Evolutionary conservation across 129 eudicot genomes (phyloP), one percentile per base, ranked within the genome.

Genomic region (Flaveria sonorensis): DNA sequence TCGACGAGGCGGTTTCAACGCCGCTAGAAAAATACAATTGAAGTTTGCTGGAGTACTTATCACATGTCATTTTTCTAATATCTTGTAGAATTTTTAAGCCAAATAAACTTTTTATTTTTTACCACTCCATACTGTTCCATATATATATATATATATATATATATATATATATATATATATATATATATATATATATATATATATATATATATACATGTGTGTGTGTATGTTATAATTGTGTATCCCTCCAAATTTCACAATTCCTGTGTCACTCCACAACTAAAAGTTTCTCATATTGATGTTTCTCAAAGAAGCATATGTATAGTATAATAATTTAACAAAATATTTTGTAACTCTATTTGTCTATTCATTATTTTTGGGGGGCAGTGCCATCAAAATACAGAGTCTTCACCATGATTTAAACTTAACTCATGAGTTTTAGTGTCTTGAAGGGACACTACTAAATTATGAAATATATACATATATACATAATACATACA

Each of bases 331-430:
- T 20, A 56, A 56, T 19, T 9, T 28, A 62, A 12, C 43, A 19
- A 28, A 28, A 13, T 26, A 26, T 26, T 62, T 28, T 26, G 45
- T 2, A 62, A 30, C 45, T 24, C 10, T 60, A 6, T 30, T 14
- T 62, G 68, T 62, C 45, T 62, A 62, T 13, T 26, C 20, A 62
- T 4, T 14, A 13, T 4, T 30, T 30, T 28, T 62, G 3, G 67
- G 65, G 67, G 39, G n/a, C 16, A 24, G 67, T 61, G 67, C 68
- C 68, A 62, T 62, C 68, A 62, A 62, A 62, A 43, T 62, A 62
- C 68, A 62, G 2, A 28, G 68, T 12, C 36, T 26, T 28, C 68
- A 4, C 40, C 43, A 28, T 26, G 68, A 62, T 62, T 62, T 18
- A n/a, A 62, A 62, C 48, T 43, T 14, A 5, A 62, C 15, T 28